Base-by-base conservation (phyloP, 108 stramenopile genomes). In the Skeletonema potamos region DNA sequence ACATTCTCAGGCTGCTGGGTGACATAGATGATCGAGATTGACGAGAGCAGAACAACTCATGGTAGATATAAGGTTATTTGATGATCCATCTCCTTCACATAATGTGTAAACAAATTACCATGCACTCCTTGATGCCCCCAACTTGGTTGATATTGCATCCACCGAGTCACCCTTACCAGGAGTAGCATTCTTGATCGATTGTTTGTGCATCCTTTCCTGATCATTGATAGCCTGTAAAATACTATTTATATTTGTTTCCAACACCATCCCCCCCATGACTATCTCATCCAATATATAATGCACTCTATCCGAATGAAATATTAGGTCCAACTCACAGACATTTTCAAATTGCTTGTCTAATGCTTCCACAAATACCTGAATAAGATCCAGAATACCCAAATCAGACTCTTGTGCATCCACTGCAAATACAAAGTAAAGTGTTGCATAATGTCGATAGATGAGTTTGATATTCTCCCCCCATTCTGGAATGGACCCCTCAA, bases 261-360 rank as follows among this genome's bases (percentile, higher is more conserved):
- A 78, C 18, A 99, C 99, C 98, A 99, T 98, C 17, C 99, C 98
- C 15, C 96, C 99, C 98, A 99, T 99, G 27, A 99, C 98, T 55
- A 99, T 98, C 69, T 99, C 99, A 76, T 96, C 96, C 70, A 94
- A 69, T 20, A 93, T 68, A 58, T 93, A 96, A 70, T 95, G 92
- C 1, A 93, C 89, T 55, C 92, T 83, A 87, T 99, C 98, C 30
- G 93, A 93, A 81, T 98, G 98, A 74, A 99, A 99, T 61, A 99
- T 99, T 22, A 99, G 86, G 73, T 99, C 98, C 70, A 99, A 80
- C 84, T 99, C 99, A 77, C 99, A 99, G 0, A 99, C 99, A 86
- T 98, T 98, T 77, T 98, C 97, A 84, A 99, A 99, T 76, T 93
- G 96, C 70, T 98, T 97, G 82, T 99, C 99, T 43, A 99, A 75